A percentile compares a stretch with the other conserved stretches of the same genome.
Conservation (phyloP, 805 yeast genomes). For the Spathaspora gorwiae region DNA sequence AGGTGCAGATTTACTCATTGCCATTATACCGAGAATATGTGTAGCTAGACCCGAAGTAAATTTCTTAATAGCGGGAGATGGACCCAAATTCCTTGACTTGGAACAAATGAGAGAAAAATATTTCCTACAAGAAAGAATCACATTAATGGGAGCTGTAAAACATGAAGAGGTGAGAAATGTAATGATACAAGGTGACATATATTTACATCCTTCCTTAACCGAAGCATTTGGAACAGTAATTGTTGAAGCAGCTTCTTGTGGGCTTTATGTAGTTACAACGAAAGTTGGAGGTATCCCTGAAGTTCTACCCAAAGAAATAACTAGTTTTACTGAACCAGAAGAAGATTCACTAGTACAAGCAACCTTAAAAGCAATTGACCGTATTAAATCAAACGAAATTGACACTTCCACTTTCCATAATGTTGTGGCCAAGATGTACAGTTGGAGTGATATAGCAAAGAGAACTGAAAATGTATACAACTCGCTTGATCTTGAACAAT, state of each 20-base stretch:
- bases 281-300: constrained; percentile 98
- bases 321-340: constrained; percentile 83
- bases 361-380: constrained; percentile 62
- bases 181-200: constrained; percentile 91
- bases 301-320: constrained; percentile 89
- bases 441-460: constrained; percentile 84
- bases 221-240: constrained; percentile 98
- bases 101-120: constrained; percentile 92
- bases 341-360: constrained; percentile 77
- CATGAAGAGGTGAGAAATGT: constrained; percentile 93
- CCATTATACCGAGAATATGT: constrained; percentile 82
- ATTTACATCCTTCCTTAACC: constrained; percentile 87
- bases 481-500: constrained; percentile 33
- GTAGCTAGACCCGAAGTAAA: constrained; percentile 54
- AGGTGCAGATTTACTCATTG: constrained; percentile 86
- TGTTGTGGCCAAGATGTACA: constrained; percentile 76
- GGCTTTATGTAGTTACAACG: constrained; percentile 87
- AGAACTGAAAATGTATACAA: constrained; percentile 83
- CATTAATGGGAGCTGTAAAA: constrained; percentile 76
- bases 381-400: constrained; percentile 51
- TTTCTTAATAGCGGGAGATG: constrained; percentile 92
- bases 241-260: constrained; percentile 97
- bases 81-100: constrained; percentile 88
- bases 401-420: constrained; percentile 76
- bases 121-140: constrained; percentile 82